phyloP scores from a whole-genome alignment of 1,284 basidiomycete genomes.

The Stygiomarasmius scandens region DNA sequence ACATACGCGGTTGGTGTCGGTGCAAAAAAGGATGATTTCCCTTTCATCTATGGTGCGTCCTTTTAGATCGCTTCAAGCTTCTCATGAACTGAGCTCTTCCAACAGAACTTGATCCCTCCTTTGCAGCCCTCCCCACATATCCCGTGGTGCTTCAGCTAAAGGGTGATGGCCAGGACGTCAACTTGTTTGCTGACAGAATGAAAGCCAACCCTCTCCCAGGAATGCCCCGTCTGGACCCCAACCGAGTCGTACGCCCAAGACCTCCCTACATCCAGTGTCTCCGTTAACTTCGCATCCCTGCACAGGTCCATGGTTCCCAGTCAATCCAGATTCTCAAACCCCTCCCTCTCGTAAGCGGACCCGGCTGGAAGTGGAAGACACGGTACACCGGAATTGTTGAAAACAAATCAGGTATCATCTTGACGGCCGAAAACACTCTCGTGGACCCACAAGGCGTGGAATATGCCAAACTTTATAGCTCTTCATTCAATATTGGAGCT shows the following conservation, averaged over 20 bases:
- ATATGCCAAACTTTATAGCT: slow-evolving; percentile 75
- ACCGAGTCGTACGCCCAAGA: slow-evolving; percentile 54
- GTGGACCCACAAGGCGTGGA: slow-evolving; percentile 62
- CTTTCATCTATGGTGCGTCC: slow-evolving; percentile 62
- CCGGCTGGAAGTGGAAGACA: slow-evolving; percentile 66
- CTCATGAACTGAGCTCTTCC: not conserved
- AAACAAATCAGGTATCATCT: slow-evolving; percentile 80
- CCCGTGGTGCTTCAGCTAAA: slow-evolving; percentile 58
- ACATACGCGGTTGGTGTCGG: slow-evolving; percentile 72
- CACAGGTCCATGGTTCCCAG: slow-evolving; percentile 72
- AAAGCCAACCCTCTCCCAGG: slow-evolving; percentile 52
- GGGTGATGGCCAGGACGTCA: slow-evolving; percentile 65
- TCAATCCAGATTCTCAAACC: slow-evolving; percentile 74
- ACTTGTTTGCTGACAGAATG: slow-evolving; percentile 61
- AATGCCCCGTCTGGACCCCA: slow-evolving; percentile 67
- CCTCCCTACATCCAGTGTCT: not conserved
- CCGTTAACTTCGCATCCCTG: not conserved
- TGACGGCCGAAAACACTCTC: slow-evolving; percentile 66
- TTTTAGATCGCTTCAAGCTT: not conserved
- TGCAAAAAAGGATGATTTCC: slow-evolving; percentile 65
- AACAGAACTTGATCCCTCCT: slow-evolving; percentile 38
- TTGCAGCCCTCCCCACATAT: slow-evolving; percentile 18
- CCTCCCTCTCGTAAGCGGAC: slow-evolving; percentile 65
- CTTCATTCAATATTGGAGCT: slow-evolving; percentile 75
- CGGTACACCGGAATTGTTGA: slow-evolving; percentile 69